Base-by-base conservation (phyloP, 306 rosid species). In the Argentina anserina region DNA sequence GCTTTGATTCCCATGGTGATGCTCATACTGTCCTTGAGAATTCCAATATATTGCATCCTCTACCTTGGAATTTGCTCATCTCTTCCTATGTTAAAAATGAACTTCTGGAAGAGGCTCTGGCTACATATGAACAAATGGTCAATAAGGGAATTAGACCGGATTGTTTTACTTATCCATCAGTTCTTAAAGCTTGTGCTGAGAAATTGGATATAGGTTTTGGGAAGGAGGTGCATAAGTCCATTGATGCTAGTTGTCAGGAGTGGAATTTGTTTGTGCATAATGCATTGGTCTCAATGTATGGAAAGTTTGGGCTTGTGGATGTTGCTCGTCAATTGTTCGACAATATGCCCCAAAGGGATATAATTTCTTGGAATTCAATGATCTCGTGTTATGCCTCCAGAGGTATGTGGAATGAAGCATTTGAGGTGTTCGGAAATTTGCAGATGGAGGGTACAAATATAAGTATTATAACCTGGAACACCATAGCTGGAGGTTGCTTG, bases 111-210 rank as follows among this genome's bases (percentile, higher is more conserved):
- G 82, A 87, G 52, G 96, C 92, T 68, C 81, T 94, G 49, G 73
- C 61, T 53, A 81, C 81, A 7, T 94, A 89, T 75, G 88, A 85
- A 81, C 80, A 74, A 63, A 94, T 91, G 98, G 71, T 88, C 76
- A 68, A 26, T 33, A 88, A 52, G 84, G 74, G 83, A 55, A 67
- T 89, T 73, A 26, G 76, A 74, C 92, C 97, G 1, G 96, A 94
- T 86, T 80, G 85, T 63, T 94, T 81, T 80, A 94, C 98, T 43
- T 91, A 88, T 70, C 95, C 97, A 2, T 67, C 88, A 72, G 88
- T 91, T 50, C 87, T 94, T 37, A 94, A 91, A 87, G 98, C 97
- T 34, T 94, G 96, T 72, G 95, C 91, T 23, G 97, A 91, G 71
- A 64, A 72, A 3, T 72, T 75, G 50, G 93, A 94, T 85, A 45